Base-by-base conservation (phyloP, 768 basidiomycete genomes). In the Suillus subaureus region DNA sequence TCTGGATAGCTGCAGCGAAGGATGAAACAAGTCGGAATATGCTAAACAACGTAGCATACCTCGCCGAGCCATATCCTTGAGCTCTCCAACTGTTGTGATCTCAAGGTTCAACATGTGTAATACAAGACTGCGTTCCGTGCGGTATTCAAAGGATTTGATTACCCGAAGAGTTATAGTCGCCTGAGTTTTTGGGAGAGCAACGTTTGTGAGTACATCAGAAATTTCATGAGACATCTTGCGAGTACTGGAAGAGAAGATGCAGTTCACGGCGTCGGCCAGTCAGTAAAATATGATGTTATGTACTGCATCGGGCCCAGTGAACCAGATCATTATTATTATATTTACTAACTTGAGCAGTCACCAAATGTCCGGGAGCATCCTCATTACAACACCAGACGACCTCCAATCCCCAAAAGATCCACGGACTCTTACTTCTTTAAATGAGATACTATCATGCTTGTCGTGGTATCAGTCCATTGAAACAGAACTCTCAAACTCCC, bases 111-210 rank as follows among this genome's bases (percentile, higher is more conserved):
- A 71, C 70, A 90, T 82, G 72, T 89, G 91, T 61, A 99, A 82
- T 61, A 99, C 89, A 69, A 98, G 84, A 73, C 87, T 90, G 70
- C 90, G 90, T 74, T 94, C 92, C 63, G 96, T 98, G 63, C 97
- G 87, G 77, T 88, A 98, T 73, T 88, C 89, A 75, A 99, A 97
- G 23, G 93, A 95, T 75, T 99, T 99, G 81, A 99, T 93, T 67
- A 98, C 84, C 39, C 97, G 89, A 58, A 99, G 77, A 8, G 97
- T 99, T 64, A 99, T 79, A 6, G 94, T 95, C 26, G 94, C 94
- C 67, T 88, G 83, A 3, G 90, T 89, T 70, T 79, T 84, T 12
- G 94, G 91, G 3, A 84, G 81, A 35, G 87, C 81, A 62, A 84
- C 79, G 78, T 90, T 95, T 51, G 89, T 89, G 49, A 89, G 81